phyloP scores from a whole-genome alignment of 495 filamentous ascomycete genomes.

The Ascobolus immersus region DNA sequence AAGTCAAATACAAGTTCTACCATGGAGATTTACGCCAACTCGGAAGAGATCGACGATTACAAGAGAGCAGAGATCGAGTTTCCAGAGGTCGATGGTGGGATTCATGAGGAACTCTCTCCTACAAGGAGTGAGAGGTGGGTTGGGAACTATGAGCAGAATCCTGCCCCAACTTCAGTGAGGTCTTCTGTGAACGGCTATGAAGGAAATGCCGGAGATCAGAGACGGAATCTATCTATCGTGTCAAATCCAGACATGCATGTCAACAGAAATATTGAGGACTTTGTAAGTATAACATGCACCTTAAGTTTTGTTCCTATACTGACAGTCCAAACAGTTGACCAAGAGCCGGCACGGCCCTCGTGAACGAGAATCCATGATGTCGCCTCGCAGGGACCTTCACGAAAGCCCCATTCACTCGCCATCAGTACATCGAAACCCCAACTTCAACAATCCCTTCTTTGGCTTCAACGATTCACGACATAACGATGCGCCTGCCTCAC shows the following conservation, averaged over 20 bases:
- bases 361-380: constrained; percentile 16
- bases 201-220: too few species aligned
- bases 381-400: constrained; percentile 21
- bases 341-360: too few species aligned
- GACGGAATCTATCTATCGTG: constrained; percentile 24
- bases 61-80: background rate
- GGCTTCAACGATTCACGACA: constrained; percentile 15
- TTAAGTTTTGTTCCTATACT: constrained; percentile 14
- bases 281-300: constrained; percentile 8
- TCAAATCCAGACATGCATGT: constrained; percentile 4
- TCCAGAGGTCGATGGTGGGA: too few species aligned
- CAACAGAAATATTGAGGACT: constrained; percentile 16
- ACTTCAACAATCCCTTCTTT: constrained; percentile 16
- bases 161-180: too few species aligned
- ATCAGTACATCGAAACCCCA: constrained; percentile 9
- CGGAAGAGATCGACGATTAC: constrained; percentile 3
- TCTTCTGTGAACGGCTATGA: too few species aligned
- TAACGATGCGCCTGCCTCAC: constrained; percentile 20
- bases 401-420: background rate
- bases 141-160: too few species aligned
- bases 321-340: constrained; percentile 8
- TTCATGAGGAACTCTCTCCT: too few species aligned
- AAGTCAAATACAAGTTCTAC: background rate
- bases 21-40: constrained; percentile 4
- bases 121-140: too few species aligned